phyloP scores from a whole-genome alignment of 2,329 filamentous ascomycete genomes.

The Fusarium abutilonis region DNA sequence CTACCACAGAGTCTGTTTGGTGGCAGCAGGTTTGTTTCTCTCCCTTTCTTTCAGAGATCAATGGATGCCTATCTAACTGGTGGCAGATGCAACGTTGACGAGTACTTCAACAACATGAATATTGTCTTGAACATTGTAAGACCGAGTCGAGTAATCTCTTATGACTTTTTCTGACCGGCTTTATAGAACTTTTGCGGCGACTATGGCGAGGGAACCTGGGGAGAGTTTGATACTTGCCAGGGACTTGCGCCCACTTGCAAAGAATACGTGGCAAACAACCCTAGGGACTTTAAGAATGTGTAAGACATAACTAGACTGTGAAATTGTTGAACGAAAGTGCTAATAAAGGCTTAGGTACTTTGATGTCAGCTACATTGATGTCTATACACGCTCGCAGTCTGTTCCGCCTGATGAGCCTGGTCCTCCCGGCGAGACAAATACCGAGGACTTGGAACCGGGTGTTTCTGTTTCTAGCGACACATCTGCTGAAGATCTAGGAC shows the following conservation, averaged over 20 bases:
- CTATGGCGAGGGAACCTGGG: conserved; percentile 68
- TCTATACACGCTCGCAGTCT: conserved; percentile 49
- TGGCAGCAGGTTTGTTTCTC: conserved; percentile 44
- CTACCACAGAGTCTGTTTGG: conserved; percentile 76
- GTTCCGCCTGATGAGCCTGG: conserved; percentile 13
- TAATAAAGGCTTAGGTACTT: conserved; percentile 50
- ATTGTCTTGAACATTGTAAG: conserved; percentile 75
- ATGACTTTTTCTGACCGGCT: neutral
- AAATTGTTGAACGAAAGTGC: neutral
- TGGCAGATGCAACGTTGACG: conserved; percentile 70
- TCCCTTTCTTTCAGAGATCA: neutral
- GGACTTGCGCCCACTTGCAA: conserved; percentile 56
- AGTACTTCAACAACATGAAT: conserved; percentile 73
- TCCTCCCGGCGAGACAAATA: neutral
- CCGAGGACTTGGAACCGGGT: neutral
- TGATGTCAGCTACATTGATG: conserved; percentile 66
- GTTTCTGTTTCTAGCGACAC: neutral
- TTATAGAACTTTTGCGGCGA: conserved; percentile 76
- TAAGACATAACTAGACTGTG: conserved; percentile 36
- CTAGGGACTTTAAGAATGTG: conserved; percentile 54
- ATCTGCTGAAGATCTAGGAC: neutral
- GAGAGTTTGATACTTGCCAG: conserved; percentile 51
- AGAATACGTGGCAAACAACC: conserved; percentile 59
- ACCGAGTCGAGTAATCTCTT: neutral
- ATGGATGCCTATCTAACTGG: neutral